Evolutionary conservation across 2,329 filamentous ascomycete genomes (phyloP).

Genomic region (Berkeleyomyces rouxiae): DNA sequence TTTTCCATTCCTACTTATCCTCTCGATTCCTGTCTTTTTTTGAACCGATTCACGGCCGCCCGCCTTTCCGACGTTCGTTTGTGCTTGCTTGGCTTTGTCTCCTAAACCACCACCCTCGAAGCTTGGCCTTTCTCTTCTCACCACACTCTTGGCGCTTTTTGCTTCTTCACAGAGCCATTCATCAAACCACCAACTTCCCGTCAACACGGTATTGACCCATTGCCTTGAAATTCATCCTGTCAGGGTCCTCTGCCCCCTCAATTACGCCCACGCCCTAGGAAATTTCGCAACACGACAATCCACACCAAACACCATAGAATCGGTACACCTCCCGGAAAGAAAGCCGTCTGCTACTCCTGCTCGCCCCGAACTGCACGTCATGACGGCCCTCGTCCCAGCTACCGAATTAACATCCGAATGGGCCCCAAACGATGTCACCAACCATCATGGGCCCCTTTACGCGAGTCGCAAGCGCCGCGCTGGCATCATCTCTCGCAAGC

Average conservation of each 20-base stretch:
- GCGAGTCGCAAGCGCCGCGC: constrained; percentile 12
- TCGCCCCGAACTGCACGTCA: not conserved
- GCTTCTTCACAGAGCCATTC: not conserved
- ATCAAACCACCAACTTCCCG: no score
- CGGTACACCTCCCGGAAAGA: not conserved
- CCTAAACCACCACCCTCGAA: no score
- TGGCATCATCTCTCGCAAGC: constrained; percentile 13
- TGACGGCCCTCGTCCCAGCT: constrained; percentile 6
- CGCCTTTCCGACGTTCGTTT: not conserved
- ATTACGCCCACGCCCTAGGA: no score
- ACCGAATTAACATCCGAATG: constrained; percentile 12
- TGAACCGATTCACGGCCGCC: not conserved
- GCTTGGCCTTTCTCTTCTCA: constrained; percentile 2
- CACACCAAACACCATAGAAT: not conserved
- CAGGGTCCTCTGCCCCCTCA: no score
- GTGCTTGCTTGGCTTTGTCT: not conserved
- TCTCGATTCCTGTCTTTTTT: not conserved
- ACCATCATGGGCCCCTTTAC: constrained; percentile 13
- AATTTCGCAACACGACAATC: not conserved
- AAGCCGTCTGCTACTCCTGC: not conserved
- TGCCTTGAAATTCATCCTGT: no score
- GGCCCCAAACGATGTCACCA: constrained; percentile 13
- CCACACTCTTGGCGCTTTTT: not conserved
- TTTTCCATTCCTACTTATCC: not conserved
- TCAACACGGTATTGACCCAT: no score